Conservation (phyloP, 345 rosid genomes). For the Eucalyptus grandis region DNA sequence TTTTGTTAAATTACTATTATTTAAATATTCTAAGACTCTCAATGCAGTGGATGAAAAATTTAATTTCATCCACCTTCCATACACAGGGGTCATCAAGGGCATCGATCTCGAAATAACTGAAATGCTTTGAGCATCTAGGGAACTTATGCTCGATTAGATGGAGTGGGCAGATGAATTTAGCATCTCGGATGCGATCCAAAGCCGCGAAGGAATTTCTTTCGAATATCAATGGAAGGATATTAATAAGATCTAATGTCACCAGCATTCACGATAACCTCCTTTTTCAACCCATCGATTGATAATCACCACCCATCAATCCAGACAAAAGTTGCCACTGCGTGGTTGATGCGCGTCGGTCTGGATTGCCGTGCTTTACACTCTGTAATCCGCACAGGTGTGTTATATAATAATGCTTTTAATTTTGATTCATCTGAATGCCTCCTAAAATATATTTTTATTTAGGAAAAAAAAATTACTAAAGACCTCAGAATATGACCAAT, state of each 20-base stretch:
- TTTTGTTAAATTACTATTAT: too few relatives aligned
- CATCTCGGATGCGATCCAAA: rapidly evolving
- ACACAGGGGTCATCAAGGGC: too few relatives aligned
- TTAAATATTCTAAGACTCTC: background rate
- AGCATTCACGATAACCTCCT: background rate
- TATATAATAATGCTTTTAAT: background rate
- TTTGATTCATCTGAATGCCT: background rate
- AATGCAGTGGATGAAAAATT: rapidly evolving
- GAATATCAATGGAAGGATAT: background rate
- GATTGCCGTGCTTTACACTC: background rate
- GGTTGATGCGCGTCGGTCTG: background rate
- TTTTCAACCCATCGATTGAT: background rate
- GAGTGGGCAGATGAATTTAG: background rate
- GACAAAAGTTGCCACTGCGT: background rate
- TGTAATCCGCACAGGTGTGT: background rate
- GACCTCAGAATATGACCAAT: background rate
- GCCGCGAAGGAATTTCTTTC: background rate
- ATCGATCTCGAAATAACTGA: background rate
- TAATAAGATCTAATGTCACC: background rate
- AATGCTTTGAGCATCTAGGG: background rate
- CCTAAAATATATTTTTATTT: background rate
- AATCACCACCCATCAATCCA: background rate
- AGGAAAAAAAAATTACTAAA: too few relatives aligned
- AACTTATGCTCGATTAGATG: background rate
- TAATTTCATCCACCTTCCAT: background rate